A percentile compares a stretch with the other conserved stretches of the same genome.
phyloP scores from a whole-genome alignment of 1,284 basidiomycete genomes.

The Bjerkandera adusta region DNA sequence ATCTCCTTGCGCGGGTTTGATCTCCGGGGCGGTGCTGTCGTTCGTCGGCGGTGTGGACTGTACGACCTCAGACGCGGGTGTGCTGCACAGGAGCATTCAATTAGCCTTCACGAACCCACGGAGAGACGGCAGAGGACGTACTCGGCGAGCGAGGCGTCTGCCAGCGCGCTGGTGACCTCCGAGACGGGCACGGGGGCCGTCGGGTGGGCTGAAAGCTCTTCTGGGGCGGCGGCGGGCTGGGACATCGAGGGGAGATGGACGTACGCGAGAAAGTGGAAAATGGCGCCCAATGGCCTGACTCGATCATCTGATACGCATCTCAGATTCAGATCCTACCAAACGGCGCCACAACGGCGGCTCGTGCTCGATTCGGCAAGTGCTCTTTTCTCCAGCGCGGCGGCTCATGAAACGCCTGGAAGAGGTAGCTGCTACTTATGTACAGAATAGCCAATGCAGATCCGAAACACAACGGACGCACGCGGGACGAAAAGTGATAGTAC shows the following conservation, averaged over 20 bases:
- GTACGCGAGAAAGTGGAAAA: neutral
- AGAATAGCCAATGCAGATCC: no score
- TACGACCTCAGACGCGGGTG: neutral
- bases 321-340: no score
- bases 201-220: conserved; percentile 13
- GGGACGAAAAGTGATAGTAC: no score
- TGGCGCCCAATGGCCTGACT: neutral
- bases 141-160: conserved; percentile 14
- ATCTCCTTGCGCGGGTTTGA: conserved; percentile 33
- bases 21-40: conserved; percentile 18
- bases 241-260: neutral
- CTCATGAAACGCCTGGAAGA: no score
- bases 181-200: conserved; percentile 16
- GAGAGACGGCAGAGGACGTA: neutral
- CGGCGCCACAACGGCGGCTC: no score
- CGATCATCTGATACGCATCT: neutral
- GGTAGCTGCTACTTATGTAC: no score
- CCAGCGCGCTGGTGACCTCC: conserved; percentile 15
- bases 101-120: neutral
- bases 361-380: no score
- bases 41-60: neutral
- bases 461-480: no score
- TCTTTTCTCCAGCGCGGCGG: no score
- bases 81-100: neutral
- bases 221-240: conserved; percentile 12